Evolutionary conservation across 768 basidiomycete genomes (phyloP), one percentile per base, ranked within the genome.

Genomic region (Rhodotorula diobovata): DNA sequence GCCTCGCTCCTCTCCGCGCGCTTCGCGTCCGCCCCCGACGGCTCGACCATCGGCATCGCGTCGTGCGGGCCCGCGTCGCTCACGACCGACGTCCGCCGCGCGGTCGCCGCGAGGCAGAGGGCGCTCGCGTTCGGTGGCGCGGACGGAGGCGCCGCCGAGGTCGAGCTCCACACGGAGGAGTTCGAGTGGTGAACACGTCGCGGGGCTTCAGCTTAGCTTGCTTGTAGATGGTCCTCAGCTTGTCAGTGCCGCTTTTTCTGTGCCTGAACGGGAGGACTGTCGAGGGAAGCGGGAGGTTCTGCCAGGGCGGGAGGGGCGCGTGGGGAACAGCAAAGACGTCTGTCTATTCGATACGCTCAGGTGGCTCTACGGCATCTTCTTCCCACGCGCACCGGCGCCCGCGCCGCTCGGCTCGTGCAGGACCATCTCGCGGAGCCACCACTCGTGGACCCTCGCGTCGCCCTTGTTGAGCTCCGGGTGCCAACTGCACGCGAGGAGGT

Each of bases 381-480:
- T 18, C 14, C 41, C 11, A 15, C 41, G 12, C 5, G n/a, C n/a
- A n/a, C n/a, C n/a, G n/a, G n/a, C n/a, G n/a, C 8, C 6, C 41
- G 41, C 3, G 14, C 8, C 14, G 41, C 20, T 10, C 32, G 20
- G 28, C 37, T 64, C 48, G 35, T 57, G 56, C 16, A 74, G 35
- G 1, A 77, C 73, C 55, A 77, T 48, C 76, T 87, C 85, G 65
- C 83, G 83, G 53, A 95, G 83, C 78, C 95, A 97, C 79, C 90
- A 95, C 70, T 95, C 90, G 80, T 96, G 94, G 78, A 97, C 91
- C 50, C 94, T 86, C 68, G 85, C 81, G 77, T 98, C 95, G 67
- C 84, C 84, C 34, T 91, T 93, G 61, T 71, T 70, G 56, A 98
- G 83, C 80, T 98, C 95, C 0, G 94, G 95, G 78, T 98, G 95